Base-by-base conservation (phyloP, 169 alveolate genomes). In the Eimeria zaria region DNA sequence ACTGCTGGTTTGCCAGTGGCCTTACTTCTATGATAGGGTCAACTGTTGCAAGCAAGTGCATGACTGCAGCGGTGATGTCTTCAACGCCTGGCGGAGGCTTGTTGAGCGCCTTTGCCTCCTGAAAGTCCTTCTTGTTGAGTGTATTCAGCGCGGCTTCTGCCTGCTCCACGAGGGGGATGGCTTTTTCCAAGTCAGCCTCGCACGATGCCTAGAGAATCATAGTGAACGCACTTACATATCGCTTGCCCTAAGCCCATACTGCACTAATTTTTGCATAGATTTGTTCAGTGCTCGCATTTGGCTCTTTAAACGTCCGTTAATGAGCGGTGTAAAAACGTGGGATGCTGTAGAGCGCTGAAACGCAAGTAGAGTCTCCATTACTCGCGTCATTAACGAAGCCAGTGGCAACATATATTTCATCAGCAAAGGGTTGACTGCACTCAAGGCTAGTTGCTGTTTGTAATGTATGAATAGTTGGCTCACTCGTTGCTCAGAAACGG, bases 51-150 rank as follows among this genome's bases (percentile, higher is more conserved):
- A 99, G 98, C 96, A 99, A 97, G 84, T 98, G 98, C 97, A 99
- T 98, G 96, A 99, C 99, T 51, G 99, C 99, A 33, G 98, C 98
- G 94, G 98, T 98, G 71, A 99, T 99, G 96, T 98, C 98, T 94
- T 98, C 99, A 67, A 99, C 99, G 62, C 99, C 99, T n/a, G 99
- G 98, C 27, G 99, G 99, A 3, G 99, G 99, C 91, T 98, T 98
- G 53, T 99, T 98, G 91, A 98, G 98, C 78, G 99, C 98, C 97
- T 99, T 98, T 95, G 99, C 98, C 94, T 98, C 99, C 96, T 98
- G 98, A 98, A 99, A 99, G 97, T 99, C 99, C 96, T 99, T 99
- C 98, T 99, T 98, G 96, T 98, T 98, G 73, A 99, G 98, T 55
- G 99, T 98, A 88, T 98, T 98, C 39, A 99, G 98, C 73, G 99